Percentiles rank a stretch among this genome's conserved stretches.
Evolutionary conservation across 1,139 yeast genomes (phyloP).

Genomic region (Nadsonia starkeyi-henricii): DNA sequence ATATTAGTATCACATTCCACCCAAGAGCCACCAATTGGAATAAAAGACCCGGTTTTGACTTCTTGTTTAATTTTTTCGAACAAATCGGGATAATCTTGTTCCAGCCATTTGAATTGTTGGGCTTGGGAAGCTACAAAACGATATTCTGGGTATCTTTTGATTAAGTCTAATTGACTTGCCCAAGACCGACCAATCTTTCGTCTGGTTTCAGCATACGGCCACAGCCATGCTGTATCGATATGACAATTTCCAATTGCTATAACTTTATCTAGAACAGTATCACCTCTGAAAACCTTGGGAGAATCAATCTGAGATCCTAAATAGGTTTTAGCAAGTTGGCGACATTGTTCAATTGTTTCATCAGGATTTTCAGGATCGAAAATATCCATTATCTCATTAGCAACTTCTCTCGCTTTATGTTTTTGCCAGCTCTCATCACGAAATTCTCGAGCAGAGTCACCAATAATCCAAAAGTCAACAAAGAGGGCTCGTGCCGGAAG

Average conservation of each 20-base stretch:
- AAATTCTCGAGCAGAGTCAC: constrained; percentile 84
- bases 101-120: constrained; percentile 89
- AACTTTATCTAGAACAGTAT: constrained; percentile 26
- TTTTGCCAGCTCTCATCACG: constrained; percentile 67
- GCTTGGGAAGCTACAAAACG: constrained; percentile 91
- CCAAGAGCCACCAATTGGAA: constrained; percentile 95
- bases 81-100: constrained; percentile 70
- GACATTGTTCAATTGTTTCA: constrained; percentile 41
- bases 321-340: constrained; percentile 49
- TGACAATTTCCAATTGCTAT: constrained; percentile 89
- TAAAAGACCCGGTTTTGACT: constrained; percentile 57
- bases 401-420: constrained; percentile 63
- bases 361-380: constrained; percentile 46
- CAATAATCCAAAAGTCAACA: constrained; percentile 75
- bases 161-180: constrained; percentile 79
- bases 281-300: constrained; percentile 40
- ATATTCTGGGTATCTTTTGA: constrained; percentile 84
- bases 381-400: constrained; percentile 66
- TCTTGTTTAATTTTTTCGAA: constrained; percentile 50
- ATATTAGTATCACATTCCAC: constrained; percentile 93
- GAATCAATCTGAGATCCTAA: constrained; percentile 55
- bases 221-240: constrained; percentile 93
- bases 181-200: constrained; percentile 87
- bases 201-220: constrained; percentile 96
- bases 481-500: constrained; percentile 62